These are phyloP conservation scores for Solanum medicagineum DNA, from an alignment of 257 asterid species.

Conservation along the genomic window DNA sequence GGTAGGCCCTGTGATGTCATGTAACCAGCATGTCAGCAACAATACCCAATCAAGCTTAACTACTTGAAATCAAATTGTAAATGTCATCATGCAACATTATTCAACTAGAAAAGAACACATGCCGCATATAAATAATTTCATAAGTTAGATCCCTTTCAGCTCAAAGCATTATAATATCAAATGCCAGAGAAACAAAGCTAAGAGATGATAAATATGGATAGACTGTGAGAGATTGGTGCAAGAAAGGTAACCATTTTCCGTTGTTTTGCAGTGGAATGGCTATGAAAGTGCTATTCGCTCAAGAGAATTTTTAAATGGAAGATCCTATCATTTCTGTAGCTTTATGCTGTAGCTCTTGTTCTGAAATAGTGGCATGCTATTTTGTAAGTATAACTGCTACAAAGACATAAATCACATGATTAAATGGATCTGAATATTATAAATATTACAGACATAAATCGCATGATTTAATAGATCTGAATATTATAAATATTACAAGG, in stretches of 20 bases:
- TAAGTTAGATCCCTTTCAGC: not conserved
- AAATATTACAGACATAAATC: not conserved
- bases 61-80: not conserved
- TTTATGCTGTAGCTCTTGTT: not conserved
- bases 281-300: not conserved
- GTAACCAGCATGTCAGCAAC: not conserved
- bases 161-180: not conserved
- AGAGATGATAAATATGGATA: not conserved
- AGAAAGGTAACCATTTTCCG: not conserved
- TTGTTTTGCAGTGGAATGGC: not conserved
- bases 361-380: not conserved
- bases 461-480: no score
- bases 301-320: not conserved
- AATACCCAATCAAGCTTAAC: not conserved
- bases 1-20: slow-evolving; percentile 57
- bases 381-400: not conserved
- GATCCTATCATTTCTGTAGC: not conserved
- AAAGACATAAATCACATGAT: not conserved
- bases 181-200: not conserved
- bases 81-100: not conserved
- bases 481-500: not conserved
- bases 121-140: not conserved
- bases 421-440: no score
- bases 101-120: not conserved
- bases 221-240: not conserved